Percentiles rank a stretch among this genome's conserved stretches.
phyloP scores from a whole-genome alignment of 495 filamentous ascomycete species.

The Podospora pseudoanserina region DNA sequence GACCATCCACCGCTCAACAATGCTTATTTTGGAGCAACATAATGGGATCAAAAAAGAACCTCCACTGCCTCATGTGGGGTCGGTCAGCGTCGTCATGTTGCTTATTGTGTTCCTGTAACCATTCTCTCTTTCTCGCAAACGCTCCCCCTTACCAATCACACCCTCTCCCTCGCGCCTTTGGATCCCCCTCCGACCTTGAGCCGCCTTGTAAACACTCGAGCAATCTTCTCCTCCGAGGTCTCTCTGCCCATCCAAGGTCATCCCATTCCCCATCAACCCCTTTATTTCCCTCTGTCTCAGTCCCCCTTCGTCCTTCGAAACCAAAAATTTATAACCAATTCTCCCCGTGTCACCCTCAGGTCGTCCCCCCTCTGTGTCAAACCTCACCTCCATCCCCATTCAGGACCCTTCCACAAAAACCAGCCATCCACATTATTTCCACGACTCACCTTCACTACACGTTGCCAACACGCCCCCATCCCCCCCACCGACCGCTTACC shows the following conservation, averaged over 20 bases:
- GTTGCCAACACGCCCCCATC: neutral
- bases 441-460: neutral
- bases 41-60: neutral
- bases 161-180: too few relatives aligned
- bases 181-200: neutral
- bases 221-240: neutral
- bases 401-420: neutral
- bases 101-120: neutral
- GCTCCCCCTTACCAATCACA: neutral
- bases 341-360: neutral
- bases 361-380: neutral
- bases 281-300: neutral
- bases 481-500: neutral
- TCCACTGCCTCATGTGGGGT: too few relatives aligned
- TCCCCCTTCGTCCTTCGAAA: neutral
- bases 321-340: neutral
- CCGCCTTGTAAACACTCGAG: neutral
- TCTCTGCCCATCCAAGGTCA: neutral
- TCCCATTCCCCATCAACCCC: neutral
- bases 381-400: neutral
- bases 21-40: neutral
- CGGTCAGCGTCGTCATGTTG: too few relatives aligned
- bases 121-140: neutral
- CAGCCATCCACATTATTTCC: neutral
- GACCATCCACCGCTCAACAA: neutral